These are phyloP conservation scores for Geotrichum fermentans DNA, from an alignment of 1,139 yeast species.

Conservation along the genomic window DNA sequence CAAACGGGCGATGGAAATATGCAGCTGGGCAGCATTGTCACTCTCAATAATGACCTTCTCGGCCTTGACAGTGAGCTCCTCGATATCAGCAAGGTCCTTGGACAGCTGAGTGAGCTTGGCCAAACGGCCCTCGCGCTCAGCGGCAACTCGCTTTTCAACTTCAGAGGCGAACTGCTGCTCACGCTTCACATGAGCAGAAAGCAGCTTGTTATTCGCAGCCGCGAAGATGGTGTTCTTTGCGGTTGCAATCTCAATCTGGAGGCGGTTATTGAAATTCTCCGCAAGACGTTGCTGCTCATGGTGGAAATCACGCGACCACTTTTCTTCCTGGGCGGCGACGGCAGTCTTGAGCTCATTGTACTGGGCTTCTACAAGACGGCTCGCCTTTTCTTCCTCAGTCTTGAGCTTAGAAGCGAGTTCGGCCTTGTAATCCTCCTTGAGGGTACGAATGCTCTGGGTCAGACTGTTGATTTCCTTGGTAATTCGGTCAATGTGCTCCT, in stretches of 20 bases:
- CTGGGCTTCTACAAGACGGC: conserved; percentile 23
- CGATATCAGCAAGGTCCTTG: conserved; percentile 53
- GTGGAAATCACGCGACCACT: conserved; percentile 55
- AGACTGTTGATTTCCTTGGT: conserved; percentile 31
- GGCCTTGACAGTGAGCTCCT: conserved; percentile 53
- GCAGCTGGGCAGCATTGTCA: conserved; percentile 54
- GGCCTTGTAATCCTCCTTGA: conserved; percentile 26
- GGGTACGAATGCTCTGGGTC: conserved; percentile 30
- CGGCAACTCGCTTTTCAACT: conserved; percentile 60
- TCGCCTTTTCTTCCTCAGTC: conserved; percentile 19
- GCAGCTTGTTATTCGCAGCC: conserved; percentile 73
- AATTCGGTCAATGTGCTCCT: conserved; percentile 30
- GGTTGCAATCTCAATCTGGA: conserved; percentile 63
- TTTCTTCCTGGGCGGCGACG: conserved; percentile 48
- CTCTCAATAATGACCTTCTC: conserved; percentile 54
- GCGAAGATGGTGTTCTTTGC: conserved; percentile 62
- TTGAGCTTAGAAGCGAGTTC: conserved; percentile 29
- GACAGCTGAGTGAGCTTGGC: conserved; percentile 61
- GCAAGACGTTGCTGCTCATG: conserved; percentile 62
- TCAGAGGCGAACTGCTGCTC: conserved; percentile 65
- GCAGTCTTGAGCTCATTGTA: conserved; percentile 36
- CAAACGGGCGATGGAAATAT: conserved; percentile 53
- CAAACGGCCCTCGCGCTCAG: conserved; percentile 78
- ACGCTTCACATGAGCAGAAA: conserved; percentile 65
- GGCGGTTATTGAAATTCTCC: conserved; percentile 54